Evolutionary conservation across 75 land plant genomes (phyloP), one percentile per base, ranked within the genome.

Genomic region (Adiantum capillusveneris): DNA sequence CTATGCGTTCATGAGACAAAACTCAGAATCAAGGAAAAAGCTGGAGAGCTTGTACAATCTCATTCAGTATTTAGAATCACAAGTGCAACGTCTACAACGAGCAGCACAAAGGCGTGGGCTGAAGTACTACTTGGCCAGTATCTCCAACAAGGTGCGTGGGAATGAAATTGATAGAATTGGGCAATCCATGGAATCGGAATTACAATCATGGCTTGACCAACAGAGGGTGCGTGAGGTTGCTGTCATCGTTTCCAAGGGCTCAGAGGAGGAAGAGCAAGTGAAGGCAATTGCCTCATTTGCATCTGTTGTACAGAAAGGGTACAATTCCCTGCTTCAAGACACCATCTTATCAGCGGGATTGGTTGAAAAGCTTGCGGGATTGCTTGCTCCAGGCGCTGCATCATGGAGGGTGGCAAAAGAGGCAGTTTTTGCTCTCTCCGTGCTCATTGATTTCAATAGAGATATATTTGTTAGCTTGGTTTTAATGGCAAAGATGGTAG

Each of bases 201-300:
- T 84, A 18, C 80, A 80, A 42, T 64, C 76, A 13, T 84, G 79
- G 86, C 70, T 84, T 42, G 83, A 84, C 56, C 74, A 77, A 7
- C 72, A 80, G 59, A 58, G 30, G 28, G 29, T 77, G 39, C 71
- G 46, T 30, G 29, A 34, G 6, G 57, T 84, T 16, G 31, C 64
- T 42, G 11, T 34, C 31, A 20, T 60, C 57, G 30, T 62, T 67
- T 25, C 43, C 1, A 14, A 0, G 0, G 55, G 18, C 57, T n/a
- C 49, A 46, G 69, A 68, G 36, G 69, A 70, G 44, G 78, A 68
- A 25, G 37, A 34, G 9, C 14, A 54, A 57, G 17, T 56, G 11
- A n/a, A 25, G 11, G 21, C 59, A 0, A 31, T 75, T 56, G 18
- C 39, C 37, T 36, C 18, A 6, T 71, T 84, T 29, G 77, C 76